Evolutionary conservation across 306 rosid species (phyloP), one percentile per base, ranked within the genome.

Genomic region (Prunus armeniaca): DNA sequence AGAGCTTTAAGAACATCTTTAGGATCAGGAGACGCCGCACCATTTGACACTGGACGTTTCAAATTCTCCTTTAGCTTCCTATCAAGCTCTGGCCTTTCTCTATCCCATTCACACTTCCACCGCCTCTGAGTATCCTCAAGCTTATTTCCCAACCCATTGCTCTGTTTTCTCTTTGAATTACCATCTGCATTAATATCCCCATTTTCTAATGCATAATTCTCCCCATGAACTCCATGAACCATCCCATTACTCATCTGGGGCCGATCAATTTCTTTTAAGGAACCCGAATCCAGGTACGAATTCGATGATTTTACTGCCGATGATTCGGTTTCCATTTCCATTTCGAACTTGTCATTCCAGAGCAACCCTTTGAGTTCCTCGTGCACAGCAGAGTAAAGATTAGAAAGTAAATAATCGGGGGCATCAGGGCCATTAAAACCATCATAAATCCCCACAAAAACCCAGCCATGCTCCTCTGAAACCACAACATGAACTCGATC

Each of bases 391-490:
- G 75, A 41, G 57, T 89, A 91, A 68, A 94, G 87, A 80, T 88
- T 87, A 19, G 89, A 71, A 13, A 88, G 84, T 66, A 94, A 84
- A 76, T 72, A 90, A 82, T 94, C 96, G 50, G 98, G 90, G 6
- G 98, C 97, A 84, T 90, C 98, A 22, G 97, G 97, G 25, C 98
- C 98, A 62, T 88, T 91, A 22, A 94, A 94, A 20, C 98, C 98
- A 72, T 91, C 98, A 74, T 91, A 94, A 67, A 94, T 91, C 30
- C 97, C 98, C 2, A 90, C 96, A 14, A 82, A 91, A 78, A 88
- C 85, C 98, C 96, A 91, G n/a, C 87, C 94, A 51, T 86, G 85
- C 24, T 87, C 84, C 79, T 94, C 98, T 0, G 93, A 94, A 12
- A 91, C 81, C 80, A 91, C 96, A 12, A 94, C 67, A 64, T 94